phyloP scores from a whole-genome alignment of 768 basidiomycete species.

The Kockovaella imperatae region DNA sequence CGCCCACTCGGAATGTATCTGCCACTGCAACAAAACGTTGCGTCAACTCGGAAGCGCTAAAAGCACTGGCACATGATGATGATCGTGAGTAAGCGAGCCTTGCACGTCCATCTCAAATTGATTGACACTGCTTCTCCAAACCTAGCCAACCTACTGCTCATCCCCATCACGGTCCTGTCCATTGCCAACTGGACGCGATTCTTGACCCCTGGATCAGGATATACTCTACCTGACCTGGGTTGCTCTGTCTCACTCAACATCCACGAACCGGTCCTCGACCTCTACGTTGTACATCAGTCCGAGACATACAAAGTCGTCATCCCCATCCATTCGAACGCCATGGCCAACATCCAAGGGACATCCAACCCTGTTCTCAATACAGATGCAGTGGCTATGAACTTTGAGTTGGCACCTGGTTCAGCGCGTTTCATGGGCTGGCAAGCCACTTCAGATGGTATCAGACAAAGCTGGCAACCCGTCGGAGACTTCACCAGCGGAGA shows the following conservation, averaged over 20 bases:
- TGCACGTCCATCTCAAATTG: not conserved
- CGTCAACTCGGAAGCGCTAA: conserved; percentile 18
- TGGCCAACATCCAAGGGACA: conserved; percentile 5
- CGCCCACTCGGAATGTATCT: not conserved
- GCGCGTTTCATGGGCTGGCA: conserved; percentile 19
- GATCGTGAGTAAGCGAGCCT: conserved; percentile 14
- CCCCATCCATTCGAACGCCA: conserved; percentile 5
- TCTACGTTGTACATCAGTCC: conserved; percentile 23
- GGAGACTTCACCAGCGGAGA: conserved; percentile 29
- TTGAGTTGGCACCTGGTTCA: conserved; percentile 9
- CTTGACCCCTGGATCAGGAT: conserved; percentile 22
- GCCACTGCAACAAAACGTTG: not conserved
- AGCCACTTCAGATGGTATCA: too few relatives aligned
- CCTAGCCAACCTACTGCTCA: conserved; percentile 6
- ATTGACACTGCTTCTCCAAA: not conserved
- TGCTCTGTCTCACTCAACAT: conserved; percentile 9
- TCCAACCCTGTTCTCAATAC: conserved; percentile 9
- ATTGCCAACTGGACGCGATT: conserved; percentile 32
- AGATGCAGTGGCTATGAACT: conserved; percentile 22
- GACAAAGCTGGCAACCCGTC: conserved; percentile 14
- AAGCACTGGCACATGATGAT: conserved; percentile 17
- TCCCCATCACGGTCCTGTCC: conserved; percentile 28
- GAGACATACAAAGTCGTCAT: conserved; percentile 25
- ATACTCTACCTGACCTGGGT: conserved; percentile 22
- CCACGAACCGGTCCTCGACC: conserved; percentile 3